Conservation (phyloP, 129 eudicot species). For the Lactuca saligna region DNA sequence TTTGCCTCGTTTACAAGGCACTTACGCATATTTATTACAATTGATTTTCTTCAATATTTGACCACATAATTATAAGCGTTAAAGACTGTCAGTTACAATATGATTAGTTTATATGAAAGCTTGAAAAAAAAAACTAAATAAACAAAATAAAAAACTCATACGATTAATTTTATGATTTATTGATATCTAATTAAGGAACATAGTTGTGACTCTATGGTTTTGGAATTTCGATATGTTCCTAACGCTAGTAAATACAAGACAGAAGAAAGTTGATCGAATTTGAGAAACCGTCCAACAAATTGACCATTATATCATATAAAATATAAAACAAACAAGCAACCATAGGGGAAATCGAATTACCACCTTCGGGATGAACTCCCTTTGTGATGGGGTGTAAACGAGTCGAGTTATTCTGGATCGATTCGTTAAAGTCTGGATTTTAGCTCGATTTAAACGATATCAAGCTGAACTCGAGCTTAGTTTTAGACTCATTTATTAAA, state of each 20-base stretch:
- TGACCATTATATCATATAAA: neutral
- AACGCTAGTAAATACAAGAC: neutral
- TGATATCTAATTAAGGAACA: no score
- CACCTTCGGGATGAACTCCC: no score
- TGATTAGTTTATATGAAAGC: neutral
- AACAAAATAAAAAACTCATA: neutral
- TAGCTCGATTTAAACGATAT: no score
- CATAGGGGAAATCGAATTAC: neutral
- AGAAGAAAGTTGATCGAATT: neutral
- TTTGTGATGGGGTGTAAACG: no score
- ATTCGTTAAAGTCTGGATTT: no score
- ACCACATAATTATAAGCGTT: conserved; percentile 19
- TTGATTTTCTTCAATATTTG: conserved; percentile 13
- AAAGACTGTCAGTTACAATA: conserved; percentile 4
- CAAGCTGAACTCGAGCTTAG: no score
- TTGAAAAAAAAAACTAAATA: neutral
- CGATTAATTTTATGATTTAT: no score
- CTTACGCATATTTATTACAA: conserved; percentile 19
- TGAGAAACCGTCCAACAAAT: neutral
- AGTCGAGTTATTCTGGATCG: no score
- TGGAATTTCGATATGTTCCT: no score
- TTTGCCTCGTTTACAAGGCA: conserved; percentile 38
- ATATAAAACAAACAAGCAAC: no score
- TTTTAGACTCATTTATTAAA: no score
- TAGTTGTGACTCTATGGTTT: neutral